These are phyloP conservation scores for Leccinum subgranulosum DNA, from an alignment of 768 basidiomycete genomes.

Conservation along the genomic window DNA sequence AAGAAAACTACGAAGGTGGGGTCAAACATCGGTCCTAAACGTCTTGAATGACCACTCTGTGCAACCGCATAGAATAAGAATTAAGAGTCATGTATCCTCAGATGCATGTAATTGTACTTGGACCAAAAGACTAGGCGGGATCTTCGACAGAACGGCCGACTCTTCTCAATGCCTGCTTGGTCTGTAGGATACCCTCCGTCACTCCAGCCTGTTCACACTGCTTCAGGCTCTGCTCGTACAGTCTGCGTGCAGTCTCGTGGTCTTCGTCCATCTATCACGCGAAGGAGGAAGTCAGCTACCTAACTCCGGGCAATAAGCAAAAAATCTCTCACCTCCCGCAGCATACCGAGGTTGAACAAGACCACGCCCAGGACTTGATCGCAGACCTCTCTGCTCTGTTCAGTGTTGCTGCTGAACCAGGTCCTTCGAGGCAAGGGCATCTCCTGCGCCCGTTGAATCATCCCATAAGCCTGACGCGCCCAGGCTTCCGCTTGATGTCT, in stretches of 20 bases:
- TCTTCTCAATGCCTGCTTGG: slow-evolving; percentile 33
- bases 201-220: slow-evolving; percentile 32
- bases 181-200: slow-evolving; percentile 35
- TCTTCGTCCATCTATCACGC: slow-evolving; percentile 33
- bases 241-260: slow-evolving; percentile 21
- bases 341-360: slow-evolving; percentile 58
- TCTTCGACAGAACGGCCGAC: slow-evolving; percentile 9
- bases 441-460: slow-evolving; percentile 29
- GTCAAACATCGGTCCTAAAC: neutral
- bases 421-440: slow-evolving; percentile 13
- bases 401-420: slow-evolving; percentile 20
- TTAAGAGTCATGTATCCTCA: neutral
- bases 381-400: slow-evolving; percentile 39
- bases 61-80: neutral
- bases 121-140: neutral
- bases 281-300: neutral
- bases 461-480: slow-evolving; percentile 48
- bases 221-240: slow-evolving; percentile 32
- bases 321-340: slow-evolving; percentile 40
- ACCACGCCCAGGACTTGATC: slow-evolving; percentile 54
- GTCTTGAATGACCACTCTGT: slow-evolving; percentile 31
- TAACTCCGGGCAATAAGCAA: neutral
- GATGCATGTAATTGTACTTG: neutral
- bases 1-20: too few species aligned
- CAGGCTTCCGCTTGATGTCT: slow-evolving; percentile 54